phyloP scores from a whole-genome alignment of 2,329 filamentous ascomycete genomes.

The Verticillium tricorpus region DNA sequence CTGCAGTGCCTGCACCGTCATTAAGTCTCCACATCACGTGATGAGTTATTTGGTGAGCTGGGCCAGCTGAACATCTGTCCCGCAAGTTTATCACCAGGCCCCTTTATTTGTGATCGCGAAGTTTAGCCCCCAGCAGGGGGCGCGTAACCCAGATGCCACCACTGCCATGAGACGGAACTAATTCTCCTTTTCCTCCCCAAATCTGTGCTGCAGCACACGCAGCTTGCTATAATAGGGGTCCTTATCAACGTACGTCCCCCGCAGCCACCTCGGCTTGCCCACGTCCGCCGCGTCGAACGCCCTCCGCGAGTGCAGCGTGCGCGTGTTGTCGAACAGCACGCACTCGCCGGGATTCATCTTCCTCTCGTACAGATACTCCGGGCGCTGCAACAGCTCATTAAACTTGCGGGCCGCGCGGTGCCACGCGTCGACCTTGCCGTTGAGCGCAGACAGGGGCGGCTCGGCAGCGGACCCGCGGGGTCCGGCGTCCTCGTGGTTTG shows the following conservation, averaged over 20 bases:
- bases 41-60: too few relatives aligned
- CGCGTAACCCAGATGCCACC: too few relatives aligned
- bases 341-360: slow-evolving; percentile 4
- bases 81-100: too few relatives aligned
- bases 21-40: too few relatives aligned
- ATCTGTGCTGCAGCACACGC: slow-evolving; percentile 3
- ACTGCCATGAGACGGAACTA: too few relatives aligned
- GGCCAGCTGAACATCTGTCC: too few relatives aligned
- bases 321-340: slow-evolving; percentile 6
- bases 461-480: background rate
- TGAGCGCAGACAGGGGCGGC: background rate
- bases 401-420: slow-evolving; percentile 3
- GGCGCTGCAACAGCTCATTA: slow-evolving; percentile 2
- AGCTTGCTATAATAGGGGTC: slow-evolving; percentile 2
- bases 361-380: slow-evolving; percentile 2
- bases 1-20: too few relatives aligned
- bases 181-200: background rate
- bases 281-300: slow-evolving; percentile 1
- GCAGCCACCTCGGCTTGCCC: slow-evolving; percentile 5
- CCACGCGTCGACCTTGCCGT: slow-evolving; percentile 4
- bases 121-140: too few relatives aligned
- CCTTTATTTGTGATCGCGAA: too few relatives aligned
- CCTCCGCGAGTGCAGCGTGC: slow-evolving; percentile 2
- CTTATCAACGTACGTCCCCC: slow-evolving; percentile 4
- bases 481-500: background rate